Conservation (phyloP, 108 stramenopile genomes). For the Epithemia pelagica region DNA sequence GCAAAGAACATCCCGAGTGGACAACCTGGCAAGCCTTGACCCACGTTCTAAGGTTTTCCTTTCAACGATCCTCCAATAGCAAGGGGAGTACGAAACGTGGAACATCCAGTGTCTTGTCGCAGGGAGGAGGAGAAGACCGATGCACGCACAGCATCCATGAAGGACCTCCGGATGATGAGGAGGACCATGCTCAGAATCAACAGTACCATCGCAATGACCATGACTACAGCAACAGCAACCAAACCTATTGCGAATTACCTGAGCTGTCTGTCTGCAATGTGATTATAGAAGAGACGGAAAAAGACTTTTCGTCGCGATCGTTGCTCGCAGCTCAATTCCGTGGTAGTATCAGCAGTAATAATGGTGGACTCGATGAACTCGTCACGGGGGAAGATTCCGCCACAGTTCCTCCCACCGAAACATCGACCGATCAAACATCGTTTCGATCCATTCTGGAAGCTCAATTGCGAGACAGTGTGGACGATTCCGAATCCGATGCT, state of each 20-base stretch:
- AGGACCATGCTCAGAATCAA: too few species aligned
- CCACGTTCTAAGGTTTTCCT: background rate
- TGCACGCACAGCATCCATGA: background rate
- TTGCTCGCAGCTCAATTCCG: too few species aligned
- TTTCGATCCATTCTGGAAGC: too few species aligned
- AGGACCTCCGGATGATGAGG: too few species aligned
- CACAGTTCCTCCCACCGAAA: too few species aligned
- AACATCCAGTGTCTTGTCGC: background rate
- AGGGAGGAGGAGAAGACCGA: background rate
- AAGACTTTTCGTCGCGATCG: background rate
- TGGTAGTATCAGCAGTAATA: too few species aligned
- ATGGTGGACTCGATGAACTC: too few species aligned
- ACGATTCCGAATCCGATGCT: too few species aligned
- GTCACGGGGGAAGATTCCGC: too few species aligned
- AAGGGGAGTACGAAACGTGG: background rate
- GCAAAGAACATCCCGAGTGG: background rate
- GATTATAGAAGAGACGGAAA: background rate
- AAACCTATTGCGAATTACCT: constrained; percentile 9
- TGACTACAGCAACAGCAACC: background rate
- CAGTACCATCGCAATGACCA: too few species aligned
- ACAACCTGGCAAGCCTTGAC: background rate
- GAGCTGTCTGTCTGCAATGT: background rate
- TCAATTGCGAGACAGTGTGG: too few species aligned
- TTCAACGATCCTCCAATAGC: background rate
- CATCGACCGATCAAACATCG: too few species aligned